Percentiles rank a stretch among this genome's conserved stretches.
Conservation (phyloP, 139 green algal genomes). For the Chlamydomonas schloesseri region DNA sequence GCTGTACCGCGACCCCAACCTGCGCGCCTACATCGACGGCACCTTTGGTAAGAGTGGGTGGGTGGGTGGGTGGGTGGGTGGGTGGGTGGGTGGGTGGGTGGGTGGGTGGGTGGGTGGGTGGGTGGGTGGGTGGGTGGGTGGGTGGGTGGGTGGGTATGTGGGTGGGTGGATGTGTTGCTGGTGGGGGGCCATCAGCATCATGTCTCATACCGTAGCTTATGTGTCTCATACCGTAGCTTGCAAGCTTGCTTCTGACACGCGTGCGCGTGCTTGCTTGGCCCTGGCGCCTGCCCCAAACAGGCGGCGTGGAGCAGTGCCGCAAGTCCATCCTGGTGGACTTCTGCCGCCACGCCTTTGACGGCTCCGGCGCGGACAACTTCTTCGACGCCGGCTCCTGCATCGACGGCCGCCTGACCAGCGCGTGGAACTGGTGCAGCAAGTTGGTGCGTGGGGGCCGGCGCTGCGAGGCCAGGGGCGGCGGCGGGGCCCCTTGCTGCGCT, state of each 20-base stretch:
- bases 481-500: too few relatives aligned
- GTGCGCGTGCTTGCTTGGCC: too few relatives aligned
- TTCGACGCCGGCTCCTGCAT: slow-evolving; percentile 95
- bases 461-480: too few relatives aligned
- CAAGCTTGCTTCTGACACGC: too few relatives aligned
- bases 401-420: slow-evolving; percentile 91
- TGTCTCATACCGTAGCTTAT: too few relatives aligned
- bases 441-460: too few relatives aligned
- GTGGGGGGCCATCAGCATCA: too few relatives aligned
- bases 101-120: not conserved
- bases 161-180: too few relatives aligned
- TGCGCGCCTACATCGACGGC: slow-evolving; percentile 59
- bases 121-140: too few relatives aligned
- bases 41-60: slow-evolving; percentile 53
- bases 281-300: slow-evolving; percentile 70
- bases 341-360: slow-evolving; percentile 96
- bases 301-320: slow-evolving; percentile 73
- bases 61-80: not conserved
- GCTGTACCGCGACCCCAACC: slow-evolving; percentile 64
- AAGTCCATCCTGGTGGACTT: slow-evolving; percentile 91
- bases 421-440: slow-evolving; percentile 95
- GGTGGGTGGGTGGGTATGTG: too few relatives aligned
- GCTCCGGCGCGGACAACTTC: slow-evolving; percentile 90
- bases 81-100: too few relatives aligned
- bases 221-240: too few relatives aligned